Evolutionary conservation across 139 green algal genomes (phyloP).

Genomic region (Edaphochlamys debaryana): DNA sequence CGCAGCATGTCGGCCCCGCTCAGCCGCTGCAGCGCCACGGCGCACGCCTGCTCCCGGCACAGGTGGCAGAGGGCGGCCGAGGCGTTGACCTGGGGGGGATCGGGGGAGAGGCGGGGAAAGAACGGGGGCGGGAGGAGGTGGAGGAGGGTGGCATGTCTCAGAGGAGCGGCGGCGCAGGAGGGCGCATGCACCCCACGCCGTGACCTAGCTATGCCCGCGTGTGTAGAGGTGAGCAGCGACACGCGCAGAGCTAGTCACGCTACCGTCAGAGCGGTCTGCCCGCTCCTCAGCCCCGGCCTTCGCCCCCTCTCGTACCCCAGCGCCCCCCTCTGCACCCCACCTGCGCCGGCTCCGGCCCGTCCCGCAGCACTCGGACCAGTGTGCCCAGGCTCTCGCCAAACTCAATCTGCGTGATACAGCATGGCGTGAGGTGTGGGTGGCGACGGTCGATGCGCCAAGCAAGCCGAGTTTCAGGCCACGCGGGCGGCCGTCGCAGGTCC

Average conservation of each 20-base stretch:
- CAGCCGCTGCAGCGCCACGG: not conserved
- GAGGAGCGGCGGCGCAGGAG: too few relatives aligned
- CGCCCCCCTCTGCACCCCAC: not conserved
- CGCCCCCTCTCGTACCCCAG: too few relatives aligned
- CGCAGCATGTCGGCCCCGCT: not conserved
- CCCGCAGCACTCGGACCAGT: not conserved
- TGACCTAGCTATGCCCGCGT: too few relatives aligned
- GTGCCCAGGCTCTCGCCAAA: slow-evolving; percentile 14
- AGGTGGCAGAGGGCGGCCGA: slow-evolving; percentile 4
- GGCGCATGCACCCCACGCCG: not conserved
- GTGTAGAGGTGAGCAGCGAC: too few relatives aligned
- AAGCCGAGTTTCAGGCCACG: too few relatives aligned
- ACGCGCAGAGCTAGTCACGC: too few relatives aligned
- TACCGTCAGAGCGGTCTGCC: too few relatives aligned
- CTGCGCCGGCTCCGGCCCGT: slow-evolving; percentile 5
- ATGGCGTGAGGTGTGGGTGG: too few relatives aligned
- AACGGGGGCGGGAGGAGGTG: not conserved
- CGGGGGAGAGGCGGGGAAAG: not conserved
- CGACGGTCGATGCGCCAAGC: too few relatives aligned
- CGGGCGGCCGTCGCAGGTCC: too few relatives aligned
- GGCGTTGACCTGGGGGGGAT: slow-evolving; percentile 9
- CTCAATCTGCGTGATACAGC: slow-evolving; percentile 8
- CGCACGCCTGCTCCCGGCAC: slow-evolving; percentile 5
- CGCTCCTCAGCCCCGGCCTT: too few relatives aligned
- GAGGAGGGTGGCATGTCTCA: too few relatives aligned